Evolutionary conservation across 2,329 filamentous ascomycete genomes (phyloP), one percentile per base, ranked within the genome.

Genomic region (Tetracladium maxilliforme): DNA sequence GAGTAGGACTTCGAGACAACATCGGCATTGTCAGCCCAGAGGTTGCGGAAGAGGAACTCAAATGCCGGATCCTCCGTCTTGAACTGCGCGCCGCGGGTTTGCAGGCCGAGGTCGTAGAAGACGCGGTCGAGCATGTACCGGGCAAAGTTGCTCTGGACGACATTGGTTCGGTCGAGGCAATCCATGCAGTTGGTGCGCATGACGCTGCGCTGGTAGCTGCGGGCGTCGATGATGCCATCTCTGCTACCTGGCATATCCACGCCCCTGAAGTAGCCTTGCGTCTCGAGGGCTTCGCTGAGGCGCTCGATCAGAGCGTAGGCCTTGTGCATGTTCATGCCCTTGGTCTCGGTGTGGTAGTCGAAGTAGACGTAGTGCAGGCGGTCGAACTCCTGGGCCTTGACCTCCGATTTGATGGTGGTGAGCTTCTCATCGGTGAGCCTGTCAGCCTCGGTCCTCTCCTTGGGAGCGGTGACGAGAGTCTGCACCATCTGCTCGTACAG

Each of bases 181-280:
- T 98, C 90, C 90, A 98, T 98, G 56, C 90, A 98, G 50, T 98
- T 98, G 19, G 90, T 94, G 27, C 90, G 76, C 35, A 98, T 86
- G 10, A 95, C 86, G 32, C 81, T 84, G 2, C 73, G 82, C 59
- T 98, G 90, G 35, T 70, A 64, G 33, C 70, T 75, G 34, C 84
- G 74, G 17, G 83, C 70, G 40, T 95, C 87, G 9, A 94, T 63
- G 11, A 69, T 70, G 16, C 77, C 79, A 30, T 73, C 63, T 24
- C 61, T 48, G 38, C 70, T 68, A 21, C 71, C 79, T 3, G 84
- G 81, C 58, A 78, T 79, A 47, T 94, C 83, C 15, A 87, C 71
- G 19, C 82, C 87, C 33, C 84, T 78, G 64, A 95, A 98, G 54
- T 98, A 98, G 37, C 79, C 74, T 39, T 92, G 84, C 20, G 72